Evolutionary conservation across 768 basidiomycete genomes (phyloP), one percentile per base, ranked within the genome.

Genomic region (Roridomyces roridus): DNA sequence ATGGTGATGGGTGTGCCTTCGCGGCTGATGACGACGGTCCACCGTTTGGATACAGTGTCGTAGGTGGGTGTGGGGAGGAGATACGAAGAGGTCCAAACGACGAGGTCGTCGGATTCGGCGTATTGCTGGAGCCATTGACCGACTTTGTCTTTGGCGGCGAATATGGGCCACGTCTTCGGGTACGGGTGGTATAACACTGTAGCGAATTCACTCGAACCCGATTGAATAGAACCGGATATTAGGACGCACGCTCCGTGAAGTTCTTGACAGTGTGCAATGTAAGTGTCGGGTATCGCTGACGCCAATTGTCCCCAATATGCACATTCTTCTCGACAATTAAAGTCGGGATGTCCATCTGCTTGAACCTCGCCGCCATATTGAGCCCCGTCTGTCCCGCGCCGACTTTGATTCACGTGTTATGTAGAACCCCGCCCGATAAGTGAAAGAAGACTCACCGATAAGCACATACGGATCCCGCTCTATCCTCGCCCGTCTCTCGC

Each of bases 101-200:
- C 65, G 7, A 80, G 65, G 46, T 80, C 80, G 50, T 78, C 76
- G 8, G 68, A 66, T 2, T 60, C 50, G 2, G 70, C 72, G 57
- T 81, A 80, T 17, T 73, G 68, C 57, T 80, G 75, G 3, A 81
- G 53, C 77, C 76, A 80, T 55, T 76, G 68, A 0, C 77, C 80
- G 5, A 80, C 45, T 52, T 78, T 80, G 55, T 74, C 73, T 15
- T 68, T 67, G n/a, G 78, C 74, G 5, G 75, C 76, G 57, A 67
- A 81, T n/a, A 67, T 62, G 1, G 79, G 78, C 77, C 76, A 79
- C 34, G 67, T 78, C 14, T 59, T 29, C 5, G 77, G 74, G 48
- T 64, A 77, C 0, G 71, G 63, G 42, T 73, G 70, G 52, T 79
- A 78, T 8, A 76, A 67, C 46, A 78, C 78, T 77, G 52, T 2